Evolutionary conservation across 352 stramenopile genomes (phyloP).

Genomic region (Globisporangium irregulare): DNA sequence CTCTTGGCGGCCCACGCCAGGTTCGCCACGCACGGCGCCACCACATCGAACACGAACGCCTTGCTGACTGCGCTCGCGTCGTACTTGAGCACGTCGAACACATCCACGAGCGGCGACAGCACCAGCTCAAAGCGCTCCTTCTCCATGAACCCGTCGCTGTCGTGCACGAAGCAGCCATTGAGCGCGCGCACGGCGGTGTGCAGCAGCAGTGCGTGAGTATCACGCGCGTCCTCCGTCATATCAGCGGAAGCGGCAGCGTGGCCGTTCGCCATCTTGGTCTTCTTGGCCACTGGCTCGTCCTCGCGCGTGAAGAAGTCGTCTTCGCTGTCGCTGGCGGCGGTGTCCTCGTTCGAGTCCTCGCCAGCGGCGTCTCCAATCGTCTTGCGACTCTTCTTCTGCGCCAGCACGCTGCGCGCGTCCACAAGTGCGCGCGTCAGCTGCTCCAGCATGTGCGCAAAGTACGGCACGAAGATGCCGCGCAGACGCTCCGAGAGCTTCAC

Average conservation of each 20-base stretch:
- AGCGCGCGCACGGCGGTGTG: slow-evolving; percentile 62
- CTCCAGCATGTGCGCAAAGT: slow-evolving; percentile 78
- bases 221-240: slow-evolving; percentile 25
- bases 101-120: slow-evolving; percentile 68
- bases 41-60: slow-evolving; percentile 62
- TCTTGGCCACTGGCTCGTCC: slow-evolving; percentile 44
- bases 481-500: slow-evolving; percentile 77
- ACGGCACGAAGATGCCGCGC: slow-evolving; percentile 87
- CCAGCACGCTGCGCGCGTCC: slow-evolving; percentile 48
- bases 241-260: slow-evolving; percentile 8
- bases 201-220: slow-evolving; percentile 44
- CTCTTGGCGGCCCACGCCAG: slow-evolving; percentile 84
- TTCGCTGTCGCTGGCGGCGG: slow-evolving; percentile 38
- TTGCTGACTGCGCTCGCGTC: slow-evolving; percentile 30
- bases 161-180: slow-evolving; percentile 82
- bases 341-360: slow-evolving; percentile 30
- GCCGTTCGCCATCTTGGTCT: slow-evolving; percentile 44
- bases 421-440: slow-evolving; percentile 44
- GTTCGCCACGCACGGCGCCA: slow-evolving; percentile 70
- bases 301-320: slow-evolving; percentile 57
- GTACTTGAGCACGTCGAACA: slow-evolving; percentile 66
- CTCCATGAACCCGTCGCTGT: slow-evolving; percentile 85
- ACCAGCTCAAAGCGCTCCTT: slow-evolving; percentile 84
- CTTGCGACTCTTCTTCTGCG: slow-evolving; percentile 36
- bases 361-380: slow-evolving; percentile 16